Evolutionary conservation across 805 yeast species (phyloP), one percentile per base, ranked within the genome.

Genomic region (Kluyveromyces dobzhanskii): DNA sequence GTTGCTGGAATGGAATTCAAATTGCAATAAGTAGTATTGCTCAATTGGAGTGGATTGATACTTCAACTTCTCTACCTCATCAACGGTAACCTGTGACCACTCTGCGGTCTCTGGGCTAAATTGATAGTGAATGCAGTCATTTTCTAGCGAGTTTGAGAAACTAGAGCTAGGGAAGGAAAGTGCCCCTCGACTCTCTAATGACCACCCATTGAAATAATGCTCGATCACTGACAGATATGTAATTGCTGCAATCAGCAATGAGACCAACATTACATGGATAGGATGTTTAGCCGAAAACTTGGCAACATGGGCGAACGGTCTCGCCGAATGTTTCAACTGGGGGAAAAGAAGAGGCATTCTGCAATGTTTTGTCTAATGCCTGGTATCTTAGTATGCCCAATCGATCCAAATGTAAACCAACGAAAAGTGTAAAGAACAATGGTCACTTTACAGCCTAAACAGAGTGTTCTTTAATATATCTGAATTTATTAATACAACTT

Each of bases 221-320:
- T 80, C 85, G 26, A 82, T 76, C 3, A 80, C 73, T 3, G 88
- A 73, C 42, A 88, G 69, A 57, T 88, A 90, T 7, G 90, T 81
- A 38, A 84, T 64, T 3, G 95, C 80, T 2, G 94, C 92, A 30
- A 85, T 57, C 35, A 87, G 62, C 11, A 90, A 71, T 4, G 86
- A 73, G 41, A 76, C 53, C 34, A 86, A 76, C 38, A 88, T 78
- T 39, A 86, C 73, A 61, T 88, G 97, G 48, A 90, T 85, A 13
- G 98, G 98, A 54, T 79, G 73, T 43, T 75, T 73, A 11, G 95
- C 92, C 38, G 90, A 76, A 17, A 71, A 57, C 42, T 59, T 64
- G 10, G 76, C 70, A 27, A 65, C 40, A 42, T 65, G 66, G 33
- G 84, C 81, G 38, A 77, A 50, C 14, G 53, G 52, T 12, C 51